Evolutionary conservation across 371 early-diverging fungal genomes (phyloP), one percentile per base, ranked within the genome.

Genomic region (Syncephalastrum racemosum): DNA sequence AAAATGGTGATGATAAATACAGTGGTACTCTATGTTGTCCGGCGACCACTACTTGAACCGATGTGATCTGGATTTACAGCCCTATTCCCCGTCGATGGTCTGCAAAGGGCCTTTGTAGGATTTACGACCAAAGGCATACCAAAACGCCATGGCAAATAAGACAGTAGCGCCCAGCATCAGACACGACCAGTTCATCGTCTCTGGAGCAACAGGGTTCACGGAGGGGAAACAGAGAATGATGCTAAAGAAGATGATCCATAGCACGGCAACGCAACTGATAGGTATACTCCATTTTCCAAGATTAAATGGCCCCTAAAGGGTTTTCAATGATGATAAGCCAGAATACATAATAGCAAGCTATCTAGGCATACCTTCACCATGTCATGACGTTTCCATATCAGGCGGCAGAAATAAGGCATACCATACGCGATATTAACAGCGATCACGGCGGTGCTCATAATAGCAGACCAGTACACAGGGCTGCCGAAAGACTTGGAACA

Each of bases 91-190:
- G 18, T 44, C 46, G 15, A 62, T 27, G 20, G 59, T 64, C 41
- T 58, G 91, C 56, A 60, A 50, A 12, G 67, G 67, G 0, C 67
- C 67, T 39, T 63, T 59, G 48, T 63, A 67, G 16, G 31, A 53
- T 10, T 63, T 51, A 20, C 63, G 52, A 12, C 67, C 67, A 14
- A 54, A 46, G 23, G 63, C 16, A 22, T 49, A 48, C 67, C 67
- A 67, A 40, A 62, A 67, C n/a, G 51, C 22, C 10, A 60, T 42
- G 2, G 67, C 44, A 43, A 67, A 67, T 18, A 63, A 13, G 1
- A 67, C 22, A 4, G 60, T 58, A 4, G 54, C 63, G 7, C 67
- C 67, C 46, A 67, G 48, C 67, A 62, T 67, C 31, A 62, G 39
- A 40, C 53, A 60, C 15, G 63, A 45, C 57, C 60, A 67, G 41